Base-by-base conservation (phyloP, 768 basidiomycete genomes). In the Flagelloscypha sp. region DNA sequence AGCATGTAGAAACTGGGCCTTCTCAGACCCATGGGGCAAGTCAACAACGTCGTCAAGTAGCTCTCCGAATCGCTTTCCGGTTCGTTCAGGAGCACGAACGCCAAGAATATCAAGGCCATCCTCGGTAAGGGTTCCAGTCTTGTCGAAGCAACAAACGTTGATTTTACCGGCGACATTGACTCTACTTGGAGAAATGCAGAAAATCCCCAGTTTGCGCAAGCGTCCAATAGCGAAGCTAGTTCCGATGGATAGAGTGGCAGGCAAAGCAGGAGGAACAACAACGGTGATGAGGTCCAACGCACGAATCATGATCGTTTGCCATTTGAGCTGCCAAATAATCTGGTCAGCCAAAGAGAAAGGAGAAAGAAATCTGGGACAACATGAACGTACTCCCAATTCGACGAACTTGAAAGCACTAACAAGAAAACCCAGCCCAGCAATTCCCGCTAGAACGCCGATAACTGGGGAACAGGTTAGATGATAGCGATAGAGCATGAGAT, bases 101-200 rank as follows among this genome's bases (percentile, higher is more conserved):
- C 95, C 95, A 30, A 99, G 79, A 29, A 99, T 90, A 53, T 99
- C 95, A 32, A 99, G 68, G 0, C 94, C 95, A 45, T 99, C 95
- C 58, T 99, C 95, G 1, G 95, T 99, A 16, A 99, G 69, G 7
- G 95, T 99, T 6, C 95, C 95, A 1, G 95, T 99, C 62, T 99
- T 99, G 66, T 99, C 95, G 50, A 99, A 99, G 53, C 93, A 97
- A 48, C 90, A 90, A 7, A 98, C 83, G 45, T 98, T 97, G 61
- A 98, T 68, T 62, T 95, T 93, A 7, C 95, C 95, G 1, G 79
- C 88, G 30, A 99, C 76, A 49, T 99, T 99, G 48, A 99, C 85
- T 30, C 95, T 68, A 46, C 81, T 92, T 0, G 95, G 95, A 1
- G 95, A 90, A 42, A 97, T 98, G 56, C 95, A 99, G 64, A 84